Percentiles rank a stretch among this genome's conserved stretches.
phyloP scores from a whole-genome alignment of 495 filamentous ascomycete genomes.

The Cryomyces antarcticus region DNA sequence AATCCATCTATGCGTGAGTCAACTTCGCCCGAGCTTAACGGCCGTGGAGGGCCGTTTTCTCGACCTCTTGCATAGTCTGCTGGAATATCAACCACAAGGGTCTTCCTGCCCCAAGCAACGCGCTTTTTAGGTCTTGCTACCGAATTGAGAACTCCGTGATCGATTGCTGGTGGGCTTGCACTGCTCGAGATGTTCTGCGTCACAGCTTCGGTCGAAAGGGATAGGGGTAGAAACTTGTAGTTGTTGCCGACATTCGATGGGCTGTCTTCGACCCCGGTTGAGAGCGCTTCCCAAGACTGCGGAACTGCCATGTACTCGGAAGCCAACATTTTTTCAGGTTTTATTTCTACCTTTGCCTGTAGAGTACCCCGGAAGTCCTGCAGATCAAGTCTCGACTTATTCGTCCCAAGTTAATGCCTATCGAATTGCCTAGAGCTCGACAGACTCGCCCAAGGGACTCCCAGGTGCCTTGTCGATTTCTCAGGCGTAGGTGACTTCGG shows the following conservation, averaged over 20 bases:
- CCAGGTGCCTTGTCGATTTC: too few species aligned
- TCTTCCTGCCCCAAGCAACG: conserved; percentile 16
- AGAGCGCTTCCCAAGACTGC: background rate
- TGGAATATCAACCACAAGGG: conserved; percentile 13
- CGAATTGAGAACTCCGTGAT: background rate
- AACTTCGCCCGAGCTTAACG: conserved; percentile 42
- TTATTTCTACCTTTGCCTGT: conserved; percentile 8
- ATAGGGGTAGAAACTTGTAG: background rate
- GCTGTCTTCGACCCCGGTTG: background rate
- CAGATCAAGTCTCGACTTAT: conserved; percentile 19
- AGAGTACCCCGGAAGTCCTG: conserved; percentile 18
- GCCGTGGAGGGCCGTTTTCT: conserved; percentile 21
- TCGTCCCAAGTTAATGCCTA: conserved; percentile 12
- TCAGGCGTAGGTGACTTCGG: too few species aligned
- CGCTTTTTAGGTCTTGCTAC: conserved; percentile 8
- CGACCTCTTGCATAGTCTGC: conserved; percentile 9
- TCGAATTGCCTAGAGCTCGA: background rate
- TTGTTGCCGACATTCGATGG: background rate
- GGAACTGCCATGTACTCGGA: conserved; percentile 10
- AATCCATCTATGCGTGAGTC: conserved; percentile 44
- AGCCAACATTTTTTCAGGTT: conserved; percentile 14
- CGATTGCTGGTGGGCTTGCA: background rate
- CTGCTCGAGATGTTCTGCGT: background rate
- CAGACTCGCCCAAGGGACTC: too few species aligned
- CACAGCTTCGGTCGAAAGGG: background rate